Percentiles rank a stretch among this genome's conserved stretches.
These are phyloP conservation scores for Zea mays DNA, from an alignment of 176 grass and related monocot species.

Conservation along the genomic window Zm-B73-REFERENCE-NAM-5.0 NC_050097.1:170134001-170134500, in stretches of 20 bases:
- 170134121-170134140: constrained; percentile 17
- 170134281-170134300: constrained; percentile 3
- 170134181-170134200: constrained; percentile 17
- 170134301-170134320: constrained; percentile 19
- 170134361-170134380: background rate
- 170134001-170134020: constrained; percentile 92
- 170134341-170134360: constrained; percentile 30
- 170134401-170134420: constrained; percentile 10
- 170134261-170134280: constrained; percentile 58
- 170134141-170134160: constrained; percentile 5
- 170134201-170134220: constrained; percentile 49
- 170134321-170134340: constrained; percentile 22
- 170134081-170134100: constrained; percentile 1
- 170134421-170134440: background rate
- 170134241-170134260: constrained; percentile 99
- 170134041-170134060: background rate
- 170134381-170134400: background rate
- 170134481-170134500: background rate
- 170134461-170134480: constrained; percentile 7
- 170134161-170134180: constrained; percentile 16
- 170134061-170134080: background rate
- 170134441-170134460: background rate
- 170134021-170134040: constrained; percentile 67
- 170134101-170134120: constrained; percentile 14
- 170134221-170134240: constrained; percentile 98